These are phyloP conservation scores for Acacia confusa DNA, from an alignment of 306 rosid genomes.

Conservation along the genomic window DNA sequence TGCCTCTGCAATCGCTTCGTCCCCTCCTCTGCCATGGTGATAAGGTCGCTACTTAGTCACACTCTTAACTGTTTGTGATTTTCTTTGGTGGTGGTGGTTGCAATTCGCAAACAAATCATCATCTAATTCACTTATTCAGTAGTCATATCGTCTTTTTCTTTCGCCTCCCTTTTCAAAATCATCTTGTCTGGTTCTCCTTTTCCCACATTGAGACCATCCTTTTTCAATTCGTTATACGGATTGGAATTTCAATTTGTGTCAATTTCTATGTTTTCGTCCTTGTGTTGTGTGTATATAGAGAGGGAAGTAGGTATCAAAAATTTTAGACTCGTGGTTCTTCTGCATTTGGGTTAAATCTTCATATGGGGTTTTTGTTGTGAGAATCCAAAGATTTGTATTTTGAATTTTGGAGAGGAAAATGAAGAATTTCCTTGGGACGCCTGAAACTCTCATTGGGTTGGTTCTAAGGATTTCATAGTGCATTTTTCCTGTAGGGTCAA, in stretches of 20 bases:
- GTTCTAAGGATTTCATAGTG: slow-evolving; percentile 79
- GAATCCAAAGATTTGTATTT: slow-evolving; percentile 27
- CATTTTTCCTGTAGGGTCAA: slow-evolving; percentile 74
- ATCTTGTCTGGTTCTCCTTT: neutral
- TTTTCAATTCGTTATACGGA: neutral
- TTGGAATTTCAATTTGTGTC: slow-evolving; percentile 21
- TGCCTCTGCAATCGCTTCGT: no score
- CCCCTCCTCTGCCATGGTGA: no score
- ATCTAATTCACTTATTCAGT: no score
- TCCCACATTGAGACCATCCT: neutral
- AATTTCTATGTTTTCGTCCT: neutral
- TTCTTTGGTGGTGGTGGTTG: no score
- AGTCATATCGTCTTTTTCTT: no score
- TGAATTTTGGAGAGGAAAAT: slow-evolving; percentile 39
- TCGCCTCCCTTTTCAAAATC: no score
- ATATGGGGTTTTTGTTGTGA: slow-evolving; percentile 36
- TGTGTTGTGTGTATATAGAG: neutral
- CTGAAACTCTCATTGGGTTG: slow-evolving; percentile 81
- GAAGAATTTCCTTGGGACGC: slow-evolving; percentile 93
- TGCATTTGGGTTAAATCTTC: slow-evolving; percentile 31
- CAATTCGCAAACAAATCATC: no score
- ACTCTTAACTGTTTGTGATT: no score
- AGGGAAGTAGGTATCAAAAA: slow-evolving; percentile 10
- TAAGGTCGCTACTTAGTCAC: no score
- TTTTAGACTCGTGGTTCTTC: neutral